Evolutionary conservation across 169 alveolate species (phyloP).

Genomic region (Babesia divergens): DNA sequence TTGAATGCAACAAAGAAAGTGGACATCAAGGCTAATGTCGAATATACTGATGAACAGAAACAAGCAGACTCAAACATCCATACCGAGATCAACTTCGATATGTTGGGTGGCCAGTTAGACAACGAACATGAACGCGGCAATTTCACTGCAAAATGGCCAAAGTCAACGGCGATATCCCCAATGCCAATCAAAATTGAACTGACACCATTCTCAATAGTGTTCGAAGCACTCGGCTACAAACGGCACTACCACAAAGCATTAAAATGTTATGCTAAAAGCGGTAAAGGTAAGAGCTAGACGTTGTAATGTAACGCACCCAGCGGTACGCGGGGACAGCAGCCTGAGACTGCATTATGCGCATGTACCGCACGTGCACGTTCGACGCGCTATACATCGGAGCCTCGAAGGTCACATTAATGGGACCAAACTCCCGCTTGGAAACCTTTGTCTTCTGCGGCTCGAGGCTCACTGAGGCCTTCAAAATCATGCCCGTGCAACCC

Average conservation of each 20-base stretch:
- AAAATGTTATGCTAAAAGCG: slow-evolving; percentile 9
- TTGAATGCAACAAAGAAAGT: neutral
- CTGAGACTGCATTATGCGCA: slow-evolving; percentile 19
- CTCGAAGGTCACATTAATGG: slow-evolving; percentile 66
- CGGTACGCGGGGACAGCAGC: slow-evolving; percentile 21
- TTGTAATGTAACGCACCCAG: slow-evolving; percentile 60
- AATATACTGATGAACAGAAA: too few species aligned
- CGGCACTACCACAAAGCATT: slow-evolving; percentile 17
- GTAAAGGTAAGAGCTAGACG: slow-evolving; percentile 54
- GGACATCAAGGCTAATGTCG: neutral
- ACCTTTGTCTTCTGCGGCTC: slow-evolving; percentile 2
- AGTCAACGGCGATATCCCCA: neutral
- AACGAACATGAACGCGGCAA: neutral
- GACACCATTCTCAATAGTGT: slow-evolving; percentile 14
- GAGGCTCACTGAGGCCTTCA: slow-evolving; percentile 9
- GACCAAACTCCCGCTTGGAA: slow-evolving; percentile 44
- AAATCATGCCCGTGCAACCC: slow-evolving; percentile 39
- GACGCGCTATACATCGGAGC: slow-evolving; percentile 65
- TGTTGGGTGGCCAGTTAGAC: neutral
- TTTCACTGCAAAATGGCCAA: neutral
- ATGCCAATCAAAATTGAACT: slow-evolving; percentile 26
- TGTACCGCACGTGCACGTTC: slow-evolving; percentile 35
- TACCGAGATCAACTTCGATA: neutral
- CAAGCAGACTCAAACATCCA: too few species aligned
- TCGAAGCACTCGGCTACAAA: slow-evolving; percentile 2